Conservation (phyloP, 495 filamentous ascomycete species). For the Pyrenula aspistea region DNA sequence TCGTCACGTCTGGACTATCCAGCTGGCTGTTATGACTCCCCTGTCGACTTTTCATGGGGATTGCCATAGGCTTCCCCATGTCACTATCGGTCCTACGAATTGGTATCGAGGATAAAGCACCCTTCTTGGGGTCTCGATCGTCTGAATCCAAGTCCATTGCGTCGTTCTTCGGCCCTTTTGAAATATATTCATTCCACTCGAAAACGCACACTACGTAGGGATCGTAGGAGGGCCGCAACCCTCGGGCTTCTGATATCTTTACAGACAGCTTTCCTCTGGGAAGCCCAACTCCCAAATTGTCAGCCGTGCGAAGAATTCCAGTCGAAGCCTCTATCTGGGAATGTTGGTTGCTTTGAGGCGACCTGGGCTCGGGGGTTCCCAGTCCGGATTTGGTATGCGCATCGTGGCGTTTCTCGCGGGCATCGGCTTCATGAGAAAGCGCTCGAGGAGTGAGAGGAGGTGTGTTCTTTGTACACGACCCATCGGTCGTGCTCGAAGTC, state of each 20-base stretch:
- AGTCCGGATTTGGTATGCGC: slow-evolving; percentile 25
- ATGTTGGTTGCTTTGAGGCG: slow-evolving; percentile 20
- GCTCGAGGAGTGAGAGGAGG: slow-evolving; percentile 78
- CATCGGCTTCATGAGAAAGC: slow-evolving; percentile 51
- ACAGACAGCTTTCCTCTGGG: slow-evolving; percentile 83
- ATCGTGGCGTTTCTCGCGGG: slow-evolving; percentile 22
- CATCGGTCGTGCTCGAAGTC: slow-evolving; percentile 59
- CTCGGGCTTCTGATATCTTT: slow-evolving; percentile 72
- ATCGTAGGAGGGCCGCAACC: slow-evolving; percentile 66
- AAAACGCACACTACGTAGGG: slow-evolving; percentile 96
- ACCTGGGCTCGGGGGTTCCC: slow-evolving; percentile 31
- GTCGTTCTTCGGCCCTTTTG: slow-evolving; percentile 59
- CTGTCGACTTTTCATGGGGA: slow-evolving; percentile 89
- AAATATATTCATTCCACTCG: slow-evolving; percentile 92
- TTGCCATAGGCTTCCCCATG: slow-evolving; percentile 74
- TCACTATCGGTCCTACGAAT: slow-evolving; percentile 62
- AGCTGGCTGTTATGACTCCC: slow-evolving; percentile 81
- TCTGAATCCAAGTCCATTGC: slow-evolving; percentile 29
- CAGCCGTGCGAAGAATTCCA: slow-evolving; percentile 26
- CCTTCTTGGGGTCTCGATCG: slow-evolving; percentile 30
- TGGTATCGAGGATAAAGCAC: slow-evolving; percentile 26
- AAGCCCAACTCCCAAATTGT: slow-evolving; percentile 27
- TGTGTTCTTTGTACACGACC: slow-evolving; percentile 67
- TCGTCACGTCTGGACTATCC: slow-evolving; percentile 59
- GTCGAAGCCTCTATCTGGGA: slow-evolving; percentile 9